phyloP scores from a whole-genome alignment of 75 land plant species.

The Isoetes taiwanensis region DNA sequence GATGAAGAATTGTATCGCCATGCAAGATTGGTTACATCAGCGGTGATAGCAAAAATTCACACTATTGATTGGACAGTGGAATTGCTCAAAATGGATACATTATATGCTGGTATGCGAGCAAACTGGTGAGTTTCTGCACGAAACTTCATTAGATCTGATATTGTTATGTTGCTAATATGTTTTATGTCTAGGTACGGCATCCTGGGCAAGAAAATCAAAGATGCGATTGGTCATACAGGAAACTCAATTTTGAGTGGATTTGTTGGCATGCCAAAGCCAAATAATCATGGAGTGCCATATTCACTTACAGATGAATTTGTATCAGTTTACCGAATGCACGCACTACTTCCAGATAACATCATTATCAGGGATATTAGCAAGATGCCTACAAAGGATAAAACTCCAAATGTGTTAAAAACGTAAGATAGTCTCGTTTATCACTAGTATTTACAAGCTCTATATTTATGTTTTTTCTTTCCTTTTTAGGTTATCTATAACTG shows the following conservation, averaged over 20 bases:
- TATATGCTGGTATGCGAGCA: constrained; percentile 36
- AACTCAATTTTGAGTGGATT: constrained; percentile 36
- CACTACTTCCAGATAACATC: constrained; percentile 42
- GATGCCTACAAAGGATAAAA: constrained; percentile 1
- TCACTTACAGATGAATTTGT: constrained; percentile 65
- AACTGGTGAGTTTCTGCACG: constrained; percentile 34
- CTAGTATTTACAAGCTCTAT: too few relatives aligned
- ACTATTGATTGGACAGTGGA: constrained; percentile 79
- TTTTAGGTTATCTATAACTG: constrained; percentile 30
- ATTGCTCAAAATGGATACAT: constrained; percentile 47
- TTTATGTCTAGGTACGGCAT: constrained; percentile 47
- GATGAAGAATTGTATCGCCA: constrained; percentile 41
- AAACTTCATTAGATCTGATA: neutral
- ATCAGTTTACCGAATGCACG: constrained; percentile 50
- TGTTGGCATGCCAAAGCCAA: constrained; percentile 37
- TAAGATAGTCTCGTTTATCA: too few relatives aligned
- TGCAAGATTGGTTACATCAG: constrained; percentile 44
- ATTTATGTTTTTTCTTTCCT: too few relatives aligned
- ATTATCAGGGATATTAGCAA: constrained; percentile 28
- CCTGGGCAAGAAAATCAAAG: constrained; percentile 53
- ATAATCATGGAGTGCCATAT: constrained; percentile 59
- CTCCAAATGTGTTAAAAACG: constrained; percentile 28
- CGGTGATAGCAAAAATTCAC: constrained; percentile 61
- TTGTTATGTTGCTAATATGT: neutral
- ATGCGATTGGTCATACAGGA: constrained; percentile 31